These are phyloP conservation scores for Tribonema minus DNA, from an alignment of 108 stramenopile species.

Conservation along the genomic window DNA sequence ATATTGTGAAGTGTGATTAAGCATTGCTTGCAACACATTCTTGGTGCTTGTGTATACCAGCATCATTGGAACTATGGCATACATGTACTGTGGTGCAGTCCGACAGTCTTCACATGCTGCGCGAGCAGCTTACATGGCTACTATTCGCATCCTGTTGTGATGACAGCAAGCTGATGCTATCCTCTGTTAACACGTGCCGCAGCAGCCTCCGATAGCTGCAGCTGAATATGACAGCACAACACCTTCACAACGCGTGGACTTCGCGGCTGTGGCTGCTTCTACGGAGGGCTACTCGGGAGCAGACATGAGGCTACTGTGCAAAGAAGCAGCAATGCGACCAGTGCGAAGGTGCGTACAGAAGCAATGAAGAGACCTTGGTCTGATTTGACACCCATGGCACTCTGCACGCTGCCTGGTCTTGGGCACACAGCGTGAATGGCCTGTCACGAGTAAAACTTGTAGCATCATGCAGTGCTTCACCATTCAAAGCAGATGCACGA, in stretches of 20 bases:
- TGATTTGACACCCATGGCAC: neutral
- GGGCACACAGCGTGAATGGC: no score
- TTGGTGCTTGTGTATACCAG: no score
- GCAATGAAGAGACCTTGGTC: neutral
- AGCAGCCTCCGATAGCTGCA: neutral
- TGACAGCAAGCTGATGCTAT: no score
- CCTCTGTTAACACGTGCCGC: neutral
- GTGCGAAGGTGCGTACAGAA: constrained; percentile 7
- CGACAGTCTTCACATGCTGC: neutral
- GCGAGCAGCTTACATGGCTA: no score
- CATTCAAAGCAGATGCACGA: no score
- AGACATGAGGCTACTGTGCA: constrained; percentile 60
- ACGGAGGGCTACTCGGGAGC: constrained; percentile 55
- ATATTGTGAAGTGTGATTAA: no score
- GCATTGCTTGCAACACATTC: no score
- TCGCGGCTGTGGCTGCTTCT: neutral
- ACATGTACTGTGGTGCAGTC: neutral
- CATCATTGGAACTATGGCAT: no score
- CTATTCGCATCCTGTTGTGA: no score
- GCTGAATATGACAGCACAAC: neutral
- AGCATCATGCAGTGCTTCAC: no score
- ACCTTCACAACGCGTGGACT: neutral
- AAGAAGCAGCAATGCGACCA: constrained; percentile 66
- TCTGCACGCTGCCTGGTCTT: neutral
- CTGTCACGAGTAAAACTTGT: no score